Conservation (phyloP, 371 early-diverging fungal species). For the Mucor piriformis region DNA sequence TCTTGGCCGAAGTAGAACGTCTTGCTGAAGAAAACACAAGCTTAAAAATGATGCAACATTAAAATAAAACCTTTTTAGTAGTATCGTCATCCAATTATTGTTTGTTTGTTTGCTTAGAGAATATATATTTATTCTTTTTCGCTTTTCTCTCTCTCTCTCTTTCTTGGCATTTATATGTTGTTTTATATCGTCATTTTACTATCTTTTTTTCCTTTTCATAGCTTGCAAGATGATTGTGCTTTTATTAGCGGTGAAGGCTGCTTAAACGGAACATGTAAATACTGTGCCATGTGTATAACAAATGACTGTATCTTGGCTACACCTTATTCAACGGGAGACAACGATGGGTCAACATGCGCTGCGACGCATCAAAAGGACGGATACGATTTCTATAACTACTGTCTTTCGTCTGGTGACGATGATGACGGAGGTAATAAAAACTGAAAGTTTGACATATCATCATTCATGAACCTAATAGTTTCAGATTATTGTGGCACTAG, state of each 20-base stretch:
- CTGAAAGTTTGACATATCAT: too few species aligned
- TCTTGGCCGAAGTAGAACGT: constrained; percentile 32
- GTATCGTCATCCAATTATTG: not conserved
- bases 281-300: constrained; percentile 45
- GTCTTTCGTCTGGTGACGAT: constrained; percentile 39
- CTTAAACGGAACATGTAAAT: constrained; percentile 40
- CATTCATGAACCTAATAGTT: too few species aligned
- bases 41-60: constrained; percentile 33
- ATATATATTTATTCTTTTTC: not conserved
- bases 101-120: constrained; percentile 2
- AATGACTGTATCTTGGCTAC: constrained; percentile 32
- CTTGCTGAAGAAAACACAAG: constrained; percentile 32
- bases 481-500: constrained; percentile 40
- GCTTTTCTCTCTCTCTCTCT: not conserved
- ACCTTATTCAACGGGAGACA: constrained; percentile 21
- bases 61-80: not conserved
- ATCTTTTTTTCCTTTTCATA: not conserved
- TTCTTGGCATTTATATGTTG: not conserved
- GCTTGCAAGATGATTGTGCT: constrained; percentile 4
- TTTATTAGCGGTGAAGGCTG: constrained; percentile 18
- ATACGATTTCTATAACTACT: constrained; percentile 42
- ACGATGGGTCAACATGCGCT: constrained; percentile 22
- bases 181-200: not conserved
- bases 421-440: constrained; percentile 22
- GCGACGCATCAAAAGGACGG: constrained; percentile 19